Percentiles rank a stretch among this genome's conserved stretches.
These are phyloP conservation scores for Pleurotus citrinopileatus DNA, from an alignment of 768 basidiomycete species.

Conservation along the genomic window DNA sequence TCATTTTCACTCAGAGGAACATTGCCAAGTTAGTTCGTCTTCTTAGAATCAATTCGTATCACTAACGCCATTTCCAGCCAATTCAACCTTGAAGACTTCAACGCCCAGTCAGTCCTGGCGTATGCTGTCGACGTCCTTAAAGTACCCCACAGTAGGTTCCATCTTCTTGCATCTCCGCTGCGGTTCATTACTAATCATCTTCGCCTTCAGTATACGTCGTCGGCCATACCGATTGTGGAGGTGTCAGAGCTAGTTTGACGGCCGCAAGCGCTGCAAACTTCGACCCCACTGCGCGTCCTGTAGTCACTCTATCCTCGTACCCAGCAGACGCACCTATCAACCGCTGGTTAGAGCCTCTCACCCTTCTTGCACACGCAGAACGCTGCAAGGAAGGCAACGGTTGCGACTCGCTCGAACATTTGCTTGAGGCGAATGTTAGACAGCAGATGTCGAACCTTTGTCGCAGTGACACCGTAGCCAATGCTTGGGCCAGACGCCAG, in stretches of 20 bases:
- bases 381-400: background rate
- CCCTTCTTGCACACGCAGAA: conserved; percentile 36
- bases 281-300: background rate
- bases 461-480: background rate
- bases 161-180: conserved; percentile 17
- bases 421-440: background rate
- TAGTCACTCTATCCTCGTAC: conserved; percentile 20
- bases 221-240: conserved; percentile 84
- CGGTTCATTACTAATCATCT: conserved; percentile 9
- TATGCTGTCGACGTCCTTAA: conserved; percentile 72
- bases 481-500: background rate
- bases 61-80: background rate
- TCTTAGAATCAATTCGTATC: conserved; percentile 1
- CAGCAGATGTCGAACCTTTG: background rate
- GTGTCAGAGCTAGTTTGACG: conserved; percentile 54
- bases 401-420: background rate
- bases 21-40: conserved; percentile 75
- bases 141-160: conserved; percentile 77
- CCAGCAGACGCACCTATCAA: conserved; percentile 48
- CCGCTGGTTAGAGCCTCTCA: conserved; percentile 73
- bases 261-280: conserved; percentile 27
- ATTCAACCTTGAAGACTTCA: conserved; percentile 50
- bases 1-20: conserved; percentile 82
- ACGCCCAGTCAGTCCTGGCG: conserved; percentile 64
- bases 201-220: conserved; percentile 65